A percentile compares a stretch with the other conserved stretches of the same genome.
Conservation (phyloP, 1,139 yeast genomes). For the Blastobotrys buckinghamii region DNA sequence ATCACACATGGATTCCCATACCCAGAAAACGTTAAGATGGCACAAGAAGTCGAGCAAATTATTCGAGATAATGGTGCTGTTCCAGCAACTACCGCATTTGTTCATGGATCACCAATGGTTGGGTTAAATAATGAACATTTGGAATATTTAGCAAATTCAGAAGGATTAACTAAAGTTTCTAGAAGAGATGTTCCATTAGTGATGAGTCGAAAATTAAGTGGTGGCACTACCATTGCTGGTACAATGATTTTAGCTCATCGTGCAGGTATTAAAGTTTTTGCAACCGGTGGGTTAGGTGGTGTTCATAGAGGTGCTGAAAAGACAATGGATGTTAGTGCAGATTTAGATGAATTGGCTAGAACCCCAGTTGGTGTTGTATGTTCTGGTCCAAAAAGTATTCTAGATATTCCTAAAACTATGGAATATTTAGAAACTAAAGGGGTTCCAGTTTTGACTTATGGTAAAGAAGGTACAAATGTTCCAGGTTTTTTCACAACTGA, state of each 20-base stretch:
- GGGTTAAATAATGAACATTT: conserved; percentile 52
- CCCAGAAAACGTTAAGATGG: conserved; percentile 73
- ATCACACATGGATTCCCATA: conserved; percentile 86
- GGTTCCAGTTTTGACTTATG: conserved; percentile 45
- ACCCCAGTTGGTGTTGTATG: conserved; percentile 87
- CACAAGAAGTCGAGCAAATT: conserved; percentile 54
- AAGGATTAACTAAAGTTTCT: conserved; percentile 55
- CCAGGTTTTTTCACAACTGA: conserved; percentile 83
- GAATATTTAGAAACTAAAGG: conserved; percentile 90
- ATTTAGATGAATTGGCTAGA: conserved; percentile 73
- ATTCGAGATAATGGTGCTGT: conserved; percentile 61
- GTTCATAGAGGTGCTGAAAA: conserved; percentile 74
- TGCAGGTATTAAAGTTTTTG: conserved; percentile 80
- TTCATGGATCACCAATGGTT: conserved; percentile 64
- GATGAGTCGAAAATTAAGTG: conserved; percentile 56
- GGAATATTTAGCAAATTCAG: conserved; percentile 40
- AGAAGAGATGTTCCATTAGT: conserved; percentile 75
- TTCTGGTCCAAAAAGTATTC: conserved; percentile 83
- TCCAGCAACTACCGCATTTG: conserved; percentile 83
- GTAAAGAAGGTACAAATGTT: conserved; percentile 47
- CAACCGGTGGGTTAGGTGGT: conserved; percentile 93
- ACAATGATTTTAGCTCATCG: conserved; percentile 75
- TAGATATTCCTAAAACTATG: conserved; percentile 75
- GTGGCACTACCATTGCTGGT: conserved; percentile 89
- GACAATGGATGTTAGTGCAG: conserved; percentile 82